A percentile compares a stretch with the other conserved stretches of the same genome.
Conservation (phyloP, 106 monocot genomes). For the Allium sativum region DNA sequence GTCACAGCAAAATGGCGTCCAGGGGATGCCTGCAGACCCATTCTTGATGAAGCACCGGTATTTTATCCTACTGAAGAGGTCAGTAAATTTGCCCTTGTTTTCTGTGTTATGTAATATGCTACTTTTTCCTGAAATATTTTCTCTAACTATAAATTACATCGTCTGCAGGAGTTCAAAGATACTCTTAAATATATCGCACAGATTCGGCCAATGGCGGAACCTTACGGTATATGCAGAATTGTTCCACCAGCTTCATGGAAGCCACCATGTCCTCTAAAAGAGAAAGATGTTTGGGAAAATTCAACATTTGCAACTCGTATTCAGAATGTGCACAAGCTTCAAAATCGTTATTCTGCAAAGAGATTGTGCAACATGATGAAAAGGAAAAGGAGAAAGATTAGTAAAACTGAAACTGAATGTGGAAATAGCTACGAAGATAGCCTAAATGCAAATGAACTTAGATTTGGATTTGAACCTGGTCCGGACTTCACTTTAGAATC, state of each 20-base stretch:
- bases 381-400: slow-evolving; percentile 57
- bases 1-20: slow-evolving; percentile 55
- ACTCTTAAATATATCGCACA: slow-evolving; percentile 69
- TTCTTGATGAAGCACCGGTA: slow-evolving; percentile 66
- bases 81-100: neutral
- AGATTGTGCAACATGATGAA: slow-evolving; percentile 22
- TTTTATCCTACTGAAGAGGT: slow-evolving; percentile 89
- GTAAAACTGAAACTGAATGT: slow-evolving; percentile 7
- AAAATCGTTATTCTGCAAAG: slow-evolving; percentile 52
- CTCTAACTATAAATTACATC: neutral
- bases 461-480: slow-evolving; percentile 59
- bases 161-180: slow-evolving; percentile 76
- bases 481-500: slow-evolving; percentile 52
- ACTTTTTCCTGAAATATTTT: neutral
- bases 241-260: slow-evolving; percentile 87
- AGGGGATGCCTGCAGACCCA: slow-evolving; percentile 48
- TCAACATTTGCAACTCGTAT: slow-evolving; percentile 63
- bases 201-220: slow-evolving; percentile 59
- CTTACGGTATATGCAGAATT: slow-evolving; percentile 86
- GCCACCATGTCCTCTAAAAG: slow-evolving; percentile 81
- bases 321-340: slow-evolving; percentile 78
- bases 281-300: slow-evolving; percentile 49
- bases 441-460: slow-evolving; percentile 12
- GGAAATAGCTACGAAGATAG: slow-evolving; percentile 10
- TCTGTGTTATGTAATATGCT: neutral